phyloP scores from a whole-genome alignment of 2,329 filamentous ascomycete species.

The Sporothrix euskadiensis region DNA sequence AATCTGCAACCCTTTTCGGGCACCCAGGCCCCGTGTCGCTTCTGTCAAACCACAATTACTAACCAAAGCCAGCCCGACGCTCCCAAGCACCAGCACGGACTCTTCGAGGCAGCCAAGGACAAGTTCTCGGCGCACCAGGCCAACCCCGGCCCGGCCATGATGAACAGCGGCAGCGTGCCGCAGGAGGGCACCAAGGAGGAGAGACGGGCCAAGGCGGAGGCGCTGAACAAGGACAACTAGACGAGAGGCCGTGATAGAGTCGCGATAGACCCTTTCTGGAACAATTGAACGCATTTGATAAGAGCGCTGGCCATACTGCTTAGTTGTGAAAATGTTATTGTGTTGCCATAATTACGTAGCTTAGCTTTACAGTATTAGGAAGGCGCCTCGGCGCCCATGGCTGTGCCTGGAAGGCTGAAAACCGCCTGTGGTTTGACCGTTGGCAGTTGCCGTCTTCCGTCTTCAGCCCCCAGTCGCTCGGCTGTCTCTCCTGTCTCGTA shows the following conservation, averaged over 20 bases:
- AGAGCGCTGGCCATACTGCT: not conserved
- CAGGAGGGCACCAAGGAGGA: conserved; percentile 69
- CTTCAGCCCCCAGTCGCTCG: not conserved
- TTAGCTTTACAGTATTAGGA: not conserved
- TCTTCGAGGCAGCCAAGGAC: conserved; percentile 43
- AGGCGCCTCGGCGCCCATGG: not conserved
- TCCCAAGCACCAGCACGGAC: conserved; percentile 42
- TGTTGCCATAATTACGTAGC: not conserved
- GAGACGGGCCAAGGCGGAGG: conserved; percentile 62
- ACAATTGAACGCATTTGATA: not conserved
- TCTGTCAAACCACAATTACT: not conserved
- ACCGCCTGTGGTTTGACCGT: not conserved
- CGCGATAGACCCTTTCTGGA: not conserved
- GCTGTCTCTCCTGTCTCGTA: not conserved
- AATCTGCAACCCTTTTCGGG: not conserved
- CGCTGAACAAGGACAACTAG: conserved; percentile 59
- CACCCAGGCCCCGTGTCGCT: not conserved
- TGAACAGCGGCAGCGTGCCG: conserved; percentile 54
- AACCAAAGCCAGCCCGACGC: conserved; percentile 31
- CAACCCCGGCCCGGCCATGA: conserved; percentile 59
- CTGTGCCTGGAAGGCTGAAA: not conserved
- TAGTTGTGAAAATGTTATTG: not conserved
- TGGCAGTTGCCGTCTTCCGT: not conserved
- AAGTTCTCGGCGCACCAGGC: conserved; percentile 56
- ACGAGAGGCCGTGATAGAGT: not conserved